Evolutionary conservation across 495 filamentous ascomycete genomes (phyloP).

Genomic region (Hypoxylon crocopeplum): DNA sequence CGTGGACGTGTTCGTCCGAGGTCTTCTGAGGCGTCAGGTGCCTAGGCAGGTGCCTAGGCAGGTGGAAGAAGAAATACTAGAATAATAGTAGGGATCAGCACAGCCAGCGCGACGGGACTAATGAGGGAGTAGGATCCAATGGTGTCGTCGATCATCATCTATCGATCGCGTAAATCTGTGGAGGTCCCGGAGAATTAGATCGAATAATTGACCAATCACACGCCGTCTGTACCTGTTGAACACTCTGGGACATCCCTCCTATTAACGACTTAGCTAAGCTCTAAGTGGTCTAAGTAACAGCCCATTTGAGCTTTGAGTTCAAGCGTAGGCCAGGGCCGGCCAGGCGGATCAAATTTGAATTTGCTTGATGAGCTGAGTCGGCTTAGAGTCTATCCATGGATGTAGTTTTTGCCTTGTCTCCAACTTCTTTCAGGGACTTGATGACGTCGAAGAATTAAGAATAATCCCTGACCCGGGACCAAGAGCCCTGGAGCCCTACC

Average conservation of each 20-base stretch:
- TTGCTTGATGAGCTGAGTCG: conserved; percentile 2
- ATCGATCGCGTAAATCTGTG: conserved; percentile 29
- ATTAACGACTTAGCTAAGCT: conserved; percentile 1
- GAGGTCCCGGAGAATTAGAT: conserved; percentile 32
- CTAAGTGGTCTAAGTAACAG: conserved; percentile 9
- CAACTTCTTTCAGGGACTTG: conserved; percentile 1
- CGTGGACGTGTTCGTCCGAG: neutral
- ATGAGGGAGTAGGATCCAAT: conserved; percentile 2
- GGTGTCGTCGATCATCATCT: conserved; percentile 29
- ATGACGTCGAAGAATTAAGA: conserved; percentile 14
- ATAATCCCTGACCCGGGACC: conserved; percentile 5
- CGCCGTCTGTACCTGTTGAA: conserved; percentile 20
- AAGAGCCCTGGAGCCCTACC: neutral
- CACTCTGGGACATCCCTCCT: too few species aligned
- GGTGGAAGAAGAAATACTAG: neutral
- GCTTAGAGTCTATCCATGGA: conserved; percentile 3
- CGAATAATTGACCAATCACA: conserved; percentile 18
- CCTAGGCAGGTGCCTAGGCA: too few species aligned
- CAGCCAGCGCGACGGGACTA: conserved; percentile 4
- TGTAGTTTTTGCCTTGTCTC: too few species aligned
- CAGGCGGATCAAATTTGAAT: conserved; percentile 10
- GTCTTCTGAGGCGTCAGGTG: too few species aligned
- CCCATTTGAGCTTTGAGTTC: too few species aligned
- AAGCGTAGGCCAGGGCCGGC: neutral
- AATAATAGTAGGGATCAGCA: conserved; percentile 14